Evolutionary conservation across 1,284 basidiomycete genomes (phyloP).

Genomic region (Mrakiaceae sp.): DNA sequence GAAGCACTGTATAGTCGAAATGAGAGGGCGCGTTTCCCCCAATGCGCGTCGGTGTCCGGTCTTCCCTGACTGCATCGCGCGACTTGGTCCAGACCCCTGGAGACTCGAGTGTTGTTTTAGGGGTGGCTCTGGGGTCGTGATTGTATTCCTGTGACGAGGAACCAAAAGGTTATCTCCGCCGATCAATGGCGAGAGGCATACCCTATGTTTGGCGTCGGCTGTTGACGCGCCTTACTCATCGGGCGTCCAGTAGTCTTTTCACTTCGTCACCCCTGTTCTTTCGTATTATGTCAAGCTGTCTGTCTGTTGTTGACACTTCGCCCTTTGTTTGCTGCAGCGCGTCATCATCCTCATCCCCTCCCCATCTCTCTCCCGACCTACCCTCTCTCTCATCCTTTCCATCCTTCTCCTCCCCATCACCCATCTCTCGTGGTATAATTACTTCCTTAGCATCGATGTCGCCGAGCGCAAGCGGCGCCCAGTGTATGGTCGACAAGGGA

Average conservation of each 20-base stretch:
- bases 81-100: no score
- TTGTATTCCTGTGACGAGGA: no score
- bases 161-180: no score
- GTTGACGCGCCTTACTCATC: no score
- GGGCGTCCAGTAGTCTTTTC: background rate
- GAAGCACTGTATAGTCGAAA: no score
- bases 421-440: constrained; percentile 14
- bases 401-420: constrained; percentile 14
- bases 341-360: constrained; percentile 12
- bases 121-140: no score
- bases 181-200: no score
- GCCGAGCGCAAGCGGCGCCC: constrained; percentile 1
- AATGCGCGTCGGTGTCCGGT: no score
- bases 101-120: no score
- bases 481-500: constrained; percentile 7
- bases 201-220: no score
- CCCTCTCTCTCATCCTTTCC: constrained; percentile 4
- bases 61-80: no score
- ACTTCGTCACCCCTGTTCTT: background rate
- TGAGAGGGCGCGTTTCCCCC: no score
- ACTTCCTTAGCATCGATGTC: constrained; percentile 2
- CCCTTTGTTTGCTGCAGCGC: background rate
- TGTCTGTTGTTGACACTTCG: background rate
- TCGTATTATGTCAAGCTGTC: background rate
- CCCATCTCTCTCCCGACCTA: constrained; percentile 7